Conservation (phyloP, 1,284 basidiomycete genomes). For the Volvariella volvacea region DNA sequence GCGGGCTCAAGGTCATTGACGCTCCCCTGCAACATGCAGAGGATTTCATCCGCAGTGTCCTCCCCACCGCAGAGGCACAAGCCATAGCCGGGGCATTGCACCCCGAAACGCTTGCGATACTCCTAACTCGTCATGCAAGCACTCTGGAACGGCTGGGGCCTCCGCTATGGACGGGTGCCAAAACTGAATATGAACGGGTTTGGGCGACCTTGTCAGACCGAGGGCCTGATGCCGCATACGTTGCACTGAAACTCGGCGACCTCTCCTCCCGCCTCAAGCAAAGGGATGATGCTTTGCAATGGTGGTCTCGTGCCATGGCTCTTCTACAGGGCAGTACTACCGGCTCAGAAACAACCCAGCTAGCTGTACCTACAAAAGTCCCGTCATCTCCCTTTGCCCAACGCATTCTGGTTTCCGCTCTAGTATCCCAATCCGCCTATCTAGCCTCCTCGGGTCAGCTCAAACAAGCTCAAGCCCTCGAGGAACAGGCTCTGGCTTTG, state of each 20-base stretch:
- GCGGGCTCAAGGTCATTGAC: conserved; percentile 40
- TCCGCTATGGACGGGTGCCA: conserved; percentile 51
- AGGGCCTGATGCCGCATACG: conserved; percentile 41
- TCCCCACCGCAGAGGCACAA: conserved; percentile 39
- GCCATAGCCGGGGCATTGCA: conserved; percentile 30
- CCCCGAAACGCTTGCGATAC: conserved; percentile 48
- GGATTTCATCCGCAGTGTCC: conserved; percentile 44
- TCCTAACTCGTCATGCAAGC: conserved; percentile 57
- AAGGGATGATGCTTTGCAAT: conserved; percentile 45
- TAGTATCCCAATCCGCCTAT: conserved; percentile 67
- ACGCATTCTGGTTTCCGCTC: conserved; percentile 56
- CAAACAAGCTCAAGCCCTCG: conserved; percentile 56
- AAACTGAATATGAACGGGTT: conserved; percentile 57
- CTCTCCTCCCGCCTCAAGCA: conserved; percentile 49
- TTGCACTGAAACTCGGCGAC: conserved; percentile 63
- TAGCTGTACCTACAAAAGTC: conserved; percentile 29
- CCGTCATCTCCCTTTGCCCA: conserved; percentile 63
- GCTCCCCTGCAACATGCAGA: conserved; percentile 47
- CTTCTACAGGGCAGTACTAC: conserved; percentile 13
- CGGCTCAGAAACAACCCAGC: conserved; percentile 8
- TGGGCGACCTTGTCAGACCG: conserved; percentile 41
- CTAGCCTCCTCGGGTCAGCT: conserved; percentile 65
- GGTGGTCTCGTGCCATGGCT: conserved; percentile 62
- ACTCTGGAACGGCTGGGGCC: conserved; percentile 66
- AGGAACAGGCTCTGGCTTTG: conserved; percentile 61